Evolutionary conservation across 305 asterid species (phyloP).

Genomic region (Ajuga reptans): DNA sequence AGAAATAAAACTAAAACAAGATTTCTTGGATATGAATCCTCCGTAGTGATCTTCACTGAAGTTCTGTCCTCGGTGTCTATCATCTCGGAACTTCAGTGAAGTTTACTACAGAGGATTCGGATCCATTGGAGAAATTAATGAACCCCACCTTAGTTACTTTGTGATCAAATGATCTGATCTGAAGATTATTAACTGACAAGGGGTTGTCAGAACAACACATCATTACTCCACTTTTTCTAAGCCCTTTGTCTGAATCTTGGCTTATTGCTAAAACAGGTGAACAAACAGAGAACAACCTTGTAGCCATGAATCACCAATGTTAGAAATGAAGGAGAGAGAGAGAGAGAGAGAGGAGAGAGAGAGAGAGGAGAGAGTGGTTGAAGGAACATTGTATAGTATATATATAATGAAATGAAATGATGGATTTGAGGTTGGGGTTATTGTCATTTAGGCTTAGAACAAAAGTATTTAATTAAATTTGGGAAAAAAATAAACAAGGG

Average conservation of each 20-base stretch:
- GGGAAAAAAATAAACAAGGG: background rate
- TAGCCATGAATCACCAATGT: conserved; percentile 30
- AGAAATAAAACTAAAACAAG: too few relatives aligned
- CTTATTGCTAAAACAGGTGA: conserved; percentile 8
- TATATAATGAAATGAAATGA: background rate
- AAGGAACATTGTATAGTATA: conserved; percentile 21
- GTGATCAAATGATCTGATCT: conserved; percentile 28
- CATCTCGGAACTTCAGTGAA: too few relatives aligned
- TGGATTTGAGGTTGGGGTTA: conserved; percentile 11
- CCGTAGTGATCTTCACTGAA: too few relatives aligned
- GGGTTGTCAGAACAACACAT: conserved; percentile 28
- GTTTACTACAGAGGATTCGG: too few relatives aligned
- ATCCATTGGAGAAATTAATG: background rate
- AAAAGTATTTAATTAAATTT: background rate
- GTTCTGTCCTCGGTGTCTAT: too few relatives aligned
- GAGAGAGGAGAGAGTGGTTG: conserved; percentile 22
- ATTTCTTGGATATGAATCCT: too few relatives aligned
- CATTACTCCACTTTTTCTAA: conserved; percentile 13
- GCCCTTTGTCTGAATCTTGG: conserved; percentile 1
- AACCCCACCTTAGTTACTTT: conserved; percentile 28
- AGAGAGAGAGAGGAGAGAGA: background rate
- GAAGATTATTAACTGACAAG: conserved; percentile 23
- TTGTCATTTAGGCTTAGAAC: conserved; percentile 5
- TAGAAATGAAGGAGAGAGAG: background rate
- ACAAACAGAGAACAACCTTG: conserved; percentile 16